Percentiles rank a stretch among this genome's conserved stretches.
These are phyloP conservation scores for Gilbertella persicaria DNA, from an alignment of 371 early-diverging fungal species.

Conservation along the genomic window DNA sequence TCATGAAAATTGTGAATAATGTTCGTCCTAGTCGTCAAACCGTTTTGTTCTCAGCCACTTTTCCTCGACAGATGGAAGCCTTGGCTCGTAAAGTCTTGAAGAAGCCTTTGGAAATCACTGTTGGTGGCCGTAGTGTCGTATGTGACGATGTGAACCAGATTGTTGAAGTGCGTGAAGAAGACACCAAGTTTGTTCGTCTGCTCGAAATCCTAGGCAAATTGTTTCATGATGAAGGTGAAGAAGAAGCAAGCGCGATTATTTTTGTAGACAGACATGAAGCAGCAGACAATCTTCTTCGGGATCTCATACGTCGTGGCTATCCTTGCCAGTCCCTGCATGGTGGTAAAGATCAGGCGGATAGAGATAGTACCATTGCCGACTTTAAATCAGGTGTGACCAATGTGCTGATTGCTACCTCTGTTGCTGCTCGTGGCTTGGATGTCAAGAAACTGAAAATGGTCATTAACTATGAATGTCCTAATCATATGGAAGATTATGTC, in stretches of 20 bases:
- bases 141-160: conserved; percentile 86
- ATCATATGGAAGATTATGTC: conserved; percentile 98
- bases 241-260: conserved; percentile 74
- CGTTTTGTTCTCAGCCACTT: conserved; percentile 96
- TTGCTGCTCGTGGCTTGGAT: conserved; percentile 99
- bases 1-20: conserved; percentile 95
- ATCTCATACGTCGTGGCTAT: conserved; percentile 87
- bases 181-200: conserved; percentile 84
- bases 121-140: conserved; percentile 92
- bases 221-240: conserved; percentile 61
- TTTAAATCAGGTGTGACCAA: conserved; percentile 90
- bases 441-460: conserved; percentile 96
- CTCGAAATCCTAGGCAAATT: conserved; percentile 86
- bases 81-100: conserved; percentile 91
- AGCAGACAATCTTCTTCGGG: conserved; percentile 87
- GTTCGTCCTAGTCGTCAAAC: conserved; percentile 94
- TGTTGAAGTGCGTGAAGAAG: conserved; percentile 87
- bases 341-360: conserved; percentile 96
- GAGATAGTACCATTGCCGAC: conserved; percentile 90
- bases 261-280: conserved; percentile 97
- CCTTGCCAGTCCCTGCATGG: conserved; percentile 94
- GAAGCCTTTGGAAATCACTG: conserved; percentile 91
- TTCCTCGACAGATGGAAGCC: conserved; percentile 97
- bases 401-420: conserved; percentile 98
- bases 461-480: conserved; percentile 98